phyloP scores from a whole-genome alignment of 805 yeast species.

The Suhomyces sp. region DNA sequence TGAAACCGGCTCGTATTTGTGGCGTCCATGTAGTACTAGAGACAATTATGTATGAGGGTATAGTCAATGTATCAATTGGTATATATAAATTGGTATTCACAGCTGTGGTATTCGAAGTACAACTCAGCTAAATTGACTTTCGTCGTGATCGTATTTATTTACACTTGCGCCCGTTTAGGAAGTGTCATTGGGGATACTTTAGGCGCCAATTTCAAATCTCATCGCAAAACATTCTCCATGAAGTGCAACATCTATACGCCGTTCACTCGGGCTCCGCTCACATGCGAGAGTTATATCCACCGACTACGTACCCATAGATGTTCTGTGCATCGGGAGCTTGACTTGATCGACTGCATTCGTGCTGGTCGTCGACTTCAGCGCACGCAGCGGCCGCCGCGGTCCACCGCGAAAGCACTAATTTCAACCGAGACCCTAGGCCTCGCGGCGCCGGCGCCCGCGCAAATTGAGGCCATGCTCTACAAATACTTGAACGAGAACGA shows the following conservation, averaged over 20 bases:
- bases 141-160: not conserved
- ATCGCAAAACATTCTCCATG: not conserved
- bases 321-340: not conserved
- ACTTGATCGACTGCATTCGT: slow-evolving; percentile 1
- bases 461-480: slow-evolving; percentile 6
- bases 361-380: slow-evolving; percentile 8
- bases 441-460: not conserved
- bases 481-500: not conserved
- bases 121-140: not conserved
- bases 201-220: not conserved
- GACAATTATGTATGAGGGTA: not conserved
- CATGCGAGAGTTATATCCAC: slow-evolving; percentile 22
- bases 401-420: not conserved
- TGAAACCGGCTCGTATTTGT: not conserved
- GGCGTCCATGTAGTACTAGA: not conserved
- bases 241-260: not conserved
- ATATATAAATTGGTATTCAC: not conserved
- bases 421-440: not conserved
- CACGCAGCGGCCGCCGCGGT: not conserved
- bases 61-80: not conserved
- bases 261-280: slow-evolving; percentile 22
- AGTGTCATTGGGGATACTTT: slow-evolving; percentile 8
- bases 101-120: not conserved
- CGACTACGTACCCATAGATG: slow-evolving; percentile 13
- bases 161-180: slow-evolving; percentile 8